Base-by-base conservation (phyloP, 495 filamentous ascomycete genomes). In the Emericellopsis terricola region DNA sequence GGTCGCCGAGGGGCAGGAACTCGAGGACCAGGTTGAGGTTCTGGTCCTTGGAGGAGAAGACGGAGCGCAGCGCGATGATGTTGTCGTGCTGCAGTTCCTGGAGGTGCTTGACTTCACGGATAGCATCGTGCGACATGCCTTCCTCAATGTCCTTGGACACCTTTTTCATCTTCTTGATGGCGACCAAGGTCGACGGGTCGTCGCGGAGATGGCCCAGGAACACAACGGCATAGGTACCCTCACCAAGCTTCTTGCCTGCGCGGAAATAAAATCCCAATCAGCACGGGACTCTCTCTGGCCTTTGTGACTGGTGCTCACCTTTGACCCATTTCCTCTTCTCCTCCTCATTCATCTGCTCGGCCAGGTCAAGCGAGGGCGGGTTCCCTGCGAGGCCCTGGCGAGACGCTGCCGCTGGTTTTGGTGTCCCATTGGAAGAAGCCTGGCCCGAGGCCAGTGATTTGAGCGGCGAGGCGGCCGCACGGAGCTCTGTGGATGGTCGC, bases 11-110 rank as follows among this genome's bases (percentile, higher is more conserved):
- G 1, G 89, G 89, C 2, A 96, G 69, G 48, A 77, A 93, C 55
- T 99, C 91, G 33, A 99, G 66, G 11, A 96, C 91, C 0, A 96
- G 63, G 49, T 89, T 92, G 39, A 96, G 74, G 51, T 94, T 96
- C 46, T 65, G 62, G 56, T 87, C 78, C 46, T 93, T 93, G 40
- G 79, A 82, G 26, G 75, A 81, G 65, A 94, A 99, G 36, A 96
- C 85, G 42, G 81, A 75, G 41, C 86, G 69, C 3, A 99, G 67
- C 2, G 77, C 73, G 49, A 96, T 93, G 52, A 99, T 81, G 54
- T 96, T 96, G 2, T 85, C 83, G 51, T 97, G 89, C 8, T 72
- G 77, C n/a, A 97, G 68, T 54, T 97, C 91, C 49, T 91, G 86
- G 7, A 97, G 68, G 53, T 81, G 78, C 48, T 89, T 91, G 47